phyloP scores from a whole-genome alignment of 208 protist species.

The Acanthamoeba castellanii region DNA sequence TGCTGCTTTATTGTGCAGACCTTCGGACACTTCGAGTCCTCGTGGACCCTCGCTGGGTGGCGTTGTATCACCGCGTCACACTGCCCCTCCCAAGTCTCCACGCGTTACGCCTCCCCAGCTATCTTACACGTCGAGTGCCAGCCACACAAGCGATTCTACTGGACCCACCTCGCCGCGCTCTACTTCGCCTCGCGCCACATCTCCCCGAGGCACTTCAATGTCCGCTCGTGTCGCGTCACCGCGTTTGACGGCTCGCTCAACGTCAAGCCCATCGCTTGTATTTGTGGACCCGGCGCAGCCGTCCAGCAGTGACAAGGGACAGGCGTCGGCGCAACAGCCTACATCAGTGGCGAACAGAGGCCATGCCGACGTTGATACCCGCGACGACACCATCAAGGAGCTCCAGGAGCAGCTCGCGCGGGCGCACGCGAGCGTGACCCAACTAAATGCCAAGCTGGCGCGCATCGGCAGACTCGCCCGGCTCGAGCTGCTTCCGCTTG shows the following conservation, averaged over 20 bases:
- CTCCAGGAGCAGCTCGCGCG: neutral
- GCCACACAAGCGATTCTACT: too few species aligned
- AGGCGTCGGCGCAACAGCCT: neutral
- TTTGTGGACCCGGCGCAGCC: neutral
- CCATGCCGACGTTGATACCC: neutral
- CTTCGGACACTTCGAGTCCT: neutral
- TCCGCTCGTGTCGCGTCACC: neutral
- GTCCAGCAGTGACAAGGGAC: neutral
- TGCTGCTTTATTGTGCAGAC: neutral
- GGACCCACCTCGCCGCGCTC: neutral
- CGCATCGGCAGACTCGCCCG: conserved; percentile 14
- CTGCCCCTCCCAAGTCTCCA: neutral
- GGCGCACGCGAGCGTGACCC: neutral
- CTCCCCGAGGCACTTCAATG: neutral
- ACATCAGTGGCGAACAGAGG: neutral
- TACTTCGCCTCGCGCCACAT: neutral
- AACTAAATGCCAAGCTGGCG: neutral
- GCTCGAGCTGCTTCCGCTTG: conserved; percentile 19
- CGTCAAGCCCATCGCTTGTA: neutral
- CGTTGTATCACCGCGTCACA: neutral
- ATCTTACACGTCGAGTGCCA: neutral
- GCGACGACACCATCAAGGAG: neutral
- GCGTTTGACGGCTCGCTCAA: neutral
- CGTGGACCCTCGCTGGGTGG: neutral
- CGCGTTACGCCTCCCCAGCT: too few species aligned